Evolutionary conservation across 352 stramenopile genomes (phyloP), one percentile per base, ranked within the genome.

Genomic region (Phytophthora fragariaefolia): DNA sequence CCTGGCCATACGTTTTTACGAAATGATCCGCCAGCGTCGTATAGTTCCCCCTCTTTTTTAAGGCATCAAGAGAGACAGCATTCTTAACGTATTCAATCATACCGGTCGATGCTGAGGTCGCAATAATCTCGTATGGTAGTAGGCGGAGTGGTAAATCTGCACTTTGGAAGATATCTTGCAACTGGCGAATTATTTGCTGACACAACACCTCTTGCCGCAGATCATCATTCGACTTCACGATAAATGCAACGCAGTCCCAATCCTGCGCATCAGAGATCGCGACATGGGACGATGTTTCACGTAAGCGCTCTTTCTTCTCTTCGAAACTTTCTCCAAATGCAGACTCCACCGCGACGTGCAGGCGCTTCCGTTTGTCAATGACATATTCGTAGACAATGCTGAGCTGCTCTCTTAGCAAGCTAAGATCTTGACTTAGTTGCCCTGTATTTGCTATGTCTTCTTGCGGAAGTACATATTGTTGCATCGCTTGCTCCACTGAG

Each of bases 141-240:
- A 99, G 67, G 51, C 95, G 98, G 49, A 99, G 77, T 30, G 97
- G 92, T n/a, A 99, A 67, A 34, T 97, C 88, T 2, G 93, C 92
- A 51, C 91, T 96, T 43, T 97, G 76, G 66, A 99, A 99, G 59
- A 98, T 98, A 71, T 98, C 95, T 49, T 97, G 83, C 28, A 98
- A 95, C 38, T 98, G 85, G 28, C 93, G 88, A 68, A 99, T 99
- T 4, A 99, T 83, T 66, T 99, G 96, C 73, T 99, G 90, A 45
- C 97, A 97, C 62, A 99, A 96, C 49, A 98, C 92, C 83, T 99
- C 97, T 79, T 99, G 98, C 20, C 97, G 85, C 46, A 99, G 74
- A 70, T 99, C 97, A 65, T 99, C 98, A 69, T 99, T 99, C 8
- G 92, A 98, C 74, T 99, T 99, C 6, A 99, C 94, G 76, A 99